Evolutionary conservation across 805 yeast species (phyloP).

Genomic region (Pichia manshurica): DNA sequence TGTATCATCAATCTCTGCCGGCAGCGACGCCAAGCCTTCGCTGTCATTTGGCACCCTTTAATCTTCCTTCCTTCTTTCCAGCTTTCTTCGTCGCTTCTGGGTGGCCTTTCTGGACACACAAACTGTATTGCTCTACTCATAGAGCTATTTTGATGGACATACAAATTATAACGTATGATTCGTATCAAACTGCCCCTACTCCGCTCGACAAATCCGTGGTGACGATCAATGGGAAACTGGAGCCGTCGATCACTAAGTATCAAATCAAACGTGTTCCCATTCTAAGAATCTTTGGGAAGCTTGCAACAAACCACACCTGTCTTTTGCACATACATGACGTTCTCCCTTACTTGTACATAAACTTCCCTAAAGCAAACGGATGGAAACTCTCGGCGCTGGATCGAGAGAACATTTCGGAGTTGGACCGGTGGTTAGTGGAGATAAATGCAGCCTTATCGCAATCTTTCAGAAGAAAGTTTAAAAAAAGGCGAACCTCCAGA

Average conservation of each 20-base stretch:
- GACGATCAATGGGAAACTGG: conserved; percentile 25
- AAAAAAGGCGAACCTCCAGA: conserved; percentile 2
- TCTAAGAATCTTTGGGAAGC: conserved; percentile 68
- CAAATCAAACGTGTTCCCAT: conserved; percentile 59
- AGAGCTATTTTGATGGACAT: conserved; percentile 3
- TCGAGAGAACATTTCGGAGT: conserved; percentile 29
- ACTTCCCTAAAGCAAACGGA: conserved; percentile 41
- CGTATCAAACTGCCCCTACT: conserved; percentile 56
- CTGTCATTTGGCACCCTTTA: no score
- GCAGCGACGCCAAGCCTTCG: no score
- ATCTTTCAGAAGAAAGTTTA: not conserved
- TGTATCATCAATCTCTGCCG: no score
- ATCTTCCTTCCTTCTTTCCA: no score
- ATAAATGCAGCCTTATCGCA: conserved; percentile 13
- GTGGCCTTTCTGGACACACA: no score
- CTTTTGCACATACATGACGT: conserved; percentile 76
- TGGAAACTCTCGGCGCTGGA: conserved; percentile 21
- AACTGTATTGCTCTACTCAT: no score
- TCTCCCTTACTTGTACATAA: conserved; percentile 74
- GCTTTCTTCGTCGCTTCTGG: no score
- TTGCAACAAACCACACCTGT: conserved; percentile 53
- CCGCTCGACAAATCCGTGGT: conserved; percentile 42
- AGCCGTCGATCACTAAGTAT: conserved; percentile 5
- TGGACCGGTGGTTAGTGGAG: conserved; percentile 10
- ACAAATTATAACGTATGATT: conserved; percentile 38